phyloP scores from a whole-genome alignment of 768 basidiomycete genomes.

The Mrakia frigida region DNA sequence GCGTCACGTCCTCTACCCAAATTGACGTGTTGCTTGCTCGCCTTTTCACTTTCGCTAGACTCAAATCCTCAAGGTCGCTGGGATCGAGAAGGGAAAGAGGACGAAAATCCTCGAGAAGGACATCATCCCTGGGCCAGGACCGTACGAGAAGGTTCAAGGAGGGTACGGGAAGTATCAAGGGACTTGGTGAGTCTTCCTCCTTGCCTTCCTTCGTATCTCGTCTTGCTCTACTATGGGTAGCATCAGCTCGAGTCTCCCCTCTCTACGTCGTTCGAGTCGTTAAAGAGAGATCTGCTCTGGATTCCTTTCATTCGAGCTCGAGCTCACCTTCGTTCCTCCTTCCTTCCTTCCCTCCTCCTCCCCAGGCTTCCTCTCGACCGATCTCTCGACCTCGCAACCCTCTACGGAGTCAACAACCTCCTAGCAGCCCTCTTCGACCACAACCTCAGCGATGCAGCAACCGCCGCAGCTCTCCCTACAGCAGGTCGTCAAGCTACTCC shows the following conservation, averaged over 20 bases:
- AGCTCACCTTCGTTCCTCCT: neutral
- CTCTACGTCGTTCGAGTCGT: too few relatives aligned
- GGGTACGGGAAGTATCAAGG: constrained; percentile 99
- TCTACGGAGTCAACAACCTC: constrained; percentile 83
- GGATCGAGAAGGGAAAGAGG: constrained; percentile 90
- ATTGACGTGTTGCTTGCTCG: constrained; percentile 6
- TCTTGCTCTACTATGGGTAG: neutral
- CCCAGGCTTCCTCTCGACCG: constrained; percentile 90
- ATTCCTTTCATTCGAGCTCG: neutral
- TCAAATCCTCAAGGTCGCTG: constrained; percentile 97
- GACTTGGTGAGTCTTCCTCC: constrained; percentile 65
- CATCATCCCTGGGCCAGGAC: constrained; percentile 57
- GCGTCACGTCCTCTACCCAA: neutral
- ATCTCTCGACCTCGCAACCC: constrained; percentile 83
- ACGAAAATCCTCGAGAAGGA: constrained; percentile 94
- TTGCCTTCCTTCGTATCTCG: neutral
- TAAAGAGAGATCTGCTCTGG: too few relatives aligned
- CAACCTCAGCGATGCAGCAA: constrained; percentile 10
- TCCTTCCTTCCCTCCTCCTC: neutral
- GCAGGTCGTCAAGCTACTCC: constrained; percentile 66
- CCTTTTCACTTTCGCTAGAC: constrained; percentile 47
- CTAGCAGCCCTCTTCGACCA: constrained; percentile 81
- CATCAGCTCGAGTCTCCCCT: too few relatives aligned
- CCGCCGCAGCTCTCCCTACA: constrained; percentile 65
- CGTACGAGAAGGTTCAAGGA: constrained; percentile 95